Conservation (phyloP, 805 yeast species). For the Pichia deserticola region DNA sequence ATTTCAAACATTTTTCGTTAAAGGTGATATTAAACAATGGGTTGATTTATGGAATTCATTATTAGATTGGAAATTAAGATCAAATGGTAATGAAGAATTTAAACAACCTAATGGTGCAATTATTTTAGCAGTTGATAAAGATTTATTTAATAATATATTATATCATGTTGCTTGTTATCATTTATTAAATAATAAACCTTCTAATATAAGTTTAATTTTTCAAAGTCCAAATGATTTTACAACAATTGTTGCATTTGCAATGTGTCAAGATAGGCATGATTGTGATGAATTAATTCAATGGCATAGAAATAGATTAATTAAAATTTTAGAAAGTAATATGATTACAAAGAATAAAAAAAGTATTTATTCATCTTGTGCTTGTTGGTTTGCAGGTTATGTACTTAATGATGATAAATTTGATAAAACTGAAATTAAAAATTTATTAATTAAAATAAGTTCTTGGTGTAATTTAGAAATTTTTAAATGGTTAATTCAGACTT, state of each 20-base stretch:
- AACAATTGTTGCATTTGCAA: slow-evolving; percentile 8
- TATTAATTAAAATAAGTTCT: slow-evolving; percentile 1
- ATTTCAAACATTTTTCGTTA: slow-evolving; percentile 13
- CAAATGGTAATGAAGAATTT: slow-evolving; percentile 3
- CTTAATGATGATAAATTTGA: slow-evolving; percentile 4
- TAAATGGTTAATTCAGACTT: slow-evolving; percentile 5
- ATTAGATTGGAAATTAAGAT: slow-evolving; percentile 3
- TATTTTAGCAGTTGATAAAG: slow-evolving; percentile 8
- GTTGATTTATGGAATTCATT: slow-evolving; percentile 33
- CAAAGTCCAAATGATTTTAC: slow-evolving; percentile 7
- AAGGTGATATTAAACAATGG: slow-evolving; percentile 28
- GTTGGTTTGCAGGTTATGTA: slow-evolving; percentile 7
- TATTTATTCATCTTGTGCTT: slow-evolving; percentile 3
- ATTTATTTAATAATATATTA: slow-evolving; percentile 1
- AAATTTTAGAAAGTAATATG: slow-evolving; percentile 7
- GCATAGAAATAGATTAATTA: slow-evolving; percentile 30
- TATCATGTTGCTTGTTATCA: slow-evolving; percentile 7
- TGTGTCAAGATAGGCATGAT: slow-evolving; percentile 4
- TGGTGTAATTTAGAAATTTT: slow-evolving; percentile 8
- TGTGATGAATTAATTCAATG: slow-evolving; percentile 30
- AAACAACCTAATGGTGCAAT: slow-evolving; percentile 6
- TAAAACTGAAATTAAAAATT: neutral
- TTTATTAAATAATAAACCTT: slow-evolving; percentile 4
- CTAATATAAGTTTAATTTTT: slow-evolving; percentile 3
- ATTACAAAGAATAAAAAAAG: slow-evolving; percentile 5